Evolutionary conservation across 768 basidiomycete genomes (phyloP), one percentile per base, ranked within the genome.

Genomic region (Mycena alexandri): DNA sequence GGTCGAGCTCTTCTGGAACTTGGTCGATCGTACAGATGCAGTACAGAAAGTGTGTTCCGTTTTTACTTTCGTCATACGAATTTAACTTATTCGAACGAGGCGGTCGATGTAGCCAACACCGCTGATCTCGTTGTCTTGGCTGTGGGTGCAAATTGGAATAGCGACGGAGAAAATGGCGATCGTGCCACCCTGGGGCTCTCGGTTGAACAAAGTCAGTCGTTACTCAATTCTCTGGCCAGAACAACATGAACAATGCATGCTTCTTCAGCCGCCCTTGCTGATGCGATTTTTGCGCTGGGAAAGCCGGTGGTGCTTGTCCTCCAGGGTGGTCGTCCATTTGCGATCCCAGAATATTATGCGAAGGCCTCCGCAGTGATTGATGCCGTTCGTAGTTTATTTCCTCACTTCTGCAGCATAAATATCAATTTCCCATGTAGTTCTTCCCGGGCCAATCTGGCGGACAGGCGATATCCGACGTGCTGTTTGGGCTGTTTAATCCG

Each of bases 371-470:
- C 75, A 7, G 72, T 70, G 1, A 47, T 75, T n/a, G 60, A 75
- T 65, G 73, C 73, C 5, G 74, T 72, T 22, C 19, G 57, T 61
- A 47, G n/a, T 21, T n/a, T 38, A 2, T n/a, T 61, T 10, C 19
- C n/a, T 14, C 22, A 24, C 38, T 44, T 9, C 11, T 16, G 4
- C 2, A 16, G 5, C 17, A 21, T 17, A 43, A n/a, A 44, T 6
- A n/a, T 48, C 11, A 38, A n/a, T 19, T 19, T 13, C 16, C 1
- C 1, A 10, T 22, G 22, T 46, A 75, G 73, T 75, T 75, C 66
- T 75, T 75, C 61, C 70, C 75, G 10, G 73, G 75, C 9, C 75
- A 75, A 65, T 73, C 73, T n/a, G 75, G 75, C 12, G 75, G 75
- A 9, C 73, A 74, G 53, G 75, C 75, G 6, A 72, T 75, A 44